Conservation (phyloP, 1,284 basidiomycete species). For the Veloboletus limbatus region DNA sequence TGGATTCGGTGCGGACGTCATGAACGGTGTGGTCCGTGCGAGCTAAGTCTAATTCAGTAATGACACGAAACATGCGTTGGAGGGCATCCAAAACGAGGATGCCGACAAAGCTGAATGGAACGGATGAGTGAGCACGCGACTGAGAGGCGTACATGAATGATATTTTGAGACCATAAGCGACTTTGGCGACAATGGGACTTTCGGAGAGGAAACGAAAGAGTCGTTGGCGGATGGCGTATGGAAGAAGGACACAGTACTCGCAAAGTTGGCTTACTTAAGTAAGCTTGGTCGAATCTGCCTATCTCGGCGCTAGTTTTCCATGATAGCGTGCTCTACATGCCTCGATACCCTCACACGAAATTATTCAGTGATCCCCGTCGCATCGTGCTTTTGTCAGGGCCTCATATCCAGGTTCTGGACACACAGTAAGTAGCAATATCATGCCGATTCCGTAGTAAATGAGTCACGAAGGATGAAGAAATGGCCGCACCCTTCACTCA, state of each 20-base stretch:
- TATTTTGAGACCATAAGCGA: conserved; percentile 85
- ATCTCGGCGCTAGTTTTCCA: too few relatives aligned
- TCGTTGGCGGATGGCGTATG: conserved; percentile 67
- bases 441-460: not conserved
- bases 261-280: too few relatives aligned
- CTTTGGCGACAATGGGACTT: conserved; percentile 64
- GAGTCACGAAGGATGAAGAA: conserved; percentile 38
- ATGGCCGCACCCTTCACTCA: conserved; percentile 50
- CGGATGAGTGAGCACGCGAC: not conserved
- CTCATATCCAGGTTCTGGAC: conserved; percentile 58
- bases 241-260: too few relatives aligned
- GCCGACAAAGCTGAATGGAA: conserved; percentile 70
- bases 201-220: conserved; percentile 78
- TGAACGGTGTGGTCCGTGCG: conserved; percentile 55
- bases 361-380: conserved; percentile 40
- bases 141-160: conserved; percentile 78
- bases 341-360: conserved; percentile 45
- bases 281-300: too few relatives aligned
- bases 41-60: conserved; percentile 70
- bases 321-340: too few relatives aligned
- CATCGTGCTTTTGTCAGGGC: conserved; percentile 51
- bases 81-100: conserved; percentile 88
- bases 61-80: conserved; percentile 89
- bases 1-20: conserved; percentile 80
- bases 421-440: conserved; percentile 39